phyloP scores from a whole-genome alignment of 305 asterid genomes.

The Fraxinus latifolia region DNA sequence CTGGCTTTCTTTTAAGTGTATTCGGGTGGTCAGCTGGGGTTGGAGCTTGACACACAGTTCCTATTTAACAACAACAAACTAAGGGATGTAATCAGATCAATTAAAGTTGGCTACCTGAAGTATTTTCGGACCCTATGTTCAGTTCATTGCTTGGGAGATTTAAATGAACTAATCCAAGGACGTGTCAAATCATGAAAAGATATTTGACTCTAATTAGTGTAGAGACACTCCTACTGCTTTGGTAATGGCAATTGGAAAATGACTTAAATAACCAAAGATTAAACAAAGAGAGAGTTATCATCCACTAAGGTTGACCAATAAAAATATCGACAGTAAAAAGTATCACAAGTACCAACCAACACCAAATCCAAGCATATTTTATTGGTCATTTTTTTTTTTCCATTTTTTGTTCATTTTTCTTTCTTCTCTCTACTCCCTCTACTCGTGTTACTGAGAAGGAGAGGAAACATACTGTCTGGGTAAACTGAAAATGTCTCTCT shows the following conservation, averaged over 20 bases:
- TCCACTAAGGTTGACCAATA: conserved; percentile 30
- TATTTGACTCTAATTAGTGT: background rate
- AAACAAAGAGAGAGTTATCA: background rate
- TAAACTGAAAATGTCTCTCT: conserved; percentile 73
- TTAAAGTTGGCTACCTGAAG: background rate
- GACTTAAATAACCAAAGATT: background rate
- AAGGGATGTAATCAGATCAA: no score
- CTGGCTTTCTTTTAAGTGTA: background rate
- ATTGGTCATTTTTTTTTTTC: conserved; percentile 22
- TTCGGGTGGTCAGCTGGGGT: background rate
- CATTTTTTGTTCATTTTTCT: background rate
- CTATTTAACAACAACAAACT: background rate
- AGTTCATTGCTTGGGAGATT: background rate
- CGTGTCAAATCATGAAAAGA: background rate
- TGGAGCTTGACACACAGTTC: background rate
- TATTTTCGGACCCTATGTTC: background rate
- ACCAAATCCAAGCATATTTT: conserved; percentile 34
- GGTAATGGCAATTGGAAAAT: background rate
- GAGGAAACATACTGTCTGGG: conserved; percentile 85
- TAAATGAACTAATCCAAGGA: background rate
- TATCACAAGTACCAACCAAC: conserved; percentile 31
- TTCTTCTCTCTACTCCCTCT: conserved; percentile 24
- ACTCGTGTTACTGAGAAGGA: conserved; percentile 53
- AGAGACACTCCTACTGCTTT: background rate
- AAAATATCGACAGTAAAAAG: conserved; percentile 23